Evolutionary conservation across 2,329 filamentous ascomycete genomes (phyloP), one percentile per base, ranked within the genome.

Genomic region (Fusarium hainanense): DNA sequence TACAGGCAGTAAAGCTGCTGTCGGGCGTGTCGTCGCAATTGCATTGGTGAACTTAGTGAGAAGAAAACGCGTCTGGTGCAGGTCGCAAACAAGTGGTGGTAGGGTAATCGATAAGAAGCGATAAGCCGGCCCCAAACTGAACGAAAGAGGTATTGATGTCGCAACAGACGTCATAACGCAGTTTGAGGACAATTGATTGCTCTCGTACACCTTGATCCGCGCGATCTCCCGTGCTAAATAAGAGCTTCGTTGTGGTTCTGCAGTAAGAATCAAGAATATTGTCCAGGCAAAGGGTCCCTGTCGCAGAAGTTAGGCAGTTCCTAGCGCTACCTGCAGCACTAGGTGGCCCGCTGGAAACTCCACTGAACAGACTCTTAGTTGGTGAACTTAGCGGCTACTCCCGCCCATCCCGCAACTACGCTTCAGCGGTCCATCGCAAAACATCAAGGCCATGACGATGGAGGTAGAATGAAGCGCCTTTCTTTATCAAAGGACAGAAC

Each of bases 211-310:
- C 4, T n/a, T 37, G 3, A 10, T 37, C 9, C 6, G 18, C 34
- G 10, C 2, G 10, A n/a, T 37, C 3, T 4, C 18, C 5, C 6
- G 18, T 2, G 18, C 6, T 10, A n/a, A n/a, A 4, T n/a, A 11
- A 37, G 34, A 7, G 34, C 3, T 11, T 37, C 6, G 10, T 37
- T 1, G 18, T 12, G 5, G 6, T 12, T 37, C 18, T 37, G 16
- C 4, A 3, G 34, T 37, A 37, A 12, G 34, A 37, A 37, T 11
- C 8, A 37, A n/a, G 18, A 7, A n/a, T n/a, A 37, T 37, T 4
- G 34, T 37, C 34, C 34, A 12, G 34, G 34, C 10, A 12, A n/a
- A 37, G 9, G 16, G 34, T 7, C 34, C 3, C 34, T 0, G 34
- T 37, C 18, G 10, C 10, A 37, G 16, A 32, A 32, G 30, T 32